Conservation (phyloP, 2,329 filamentous ascomycete species). For the Arthrinium phaeospermum region DNA sequence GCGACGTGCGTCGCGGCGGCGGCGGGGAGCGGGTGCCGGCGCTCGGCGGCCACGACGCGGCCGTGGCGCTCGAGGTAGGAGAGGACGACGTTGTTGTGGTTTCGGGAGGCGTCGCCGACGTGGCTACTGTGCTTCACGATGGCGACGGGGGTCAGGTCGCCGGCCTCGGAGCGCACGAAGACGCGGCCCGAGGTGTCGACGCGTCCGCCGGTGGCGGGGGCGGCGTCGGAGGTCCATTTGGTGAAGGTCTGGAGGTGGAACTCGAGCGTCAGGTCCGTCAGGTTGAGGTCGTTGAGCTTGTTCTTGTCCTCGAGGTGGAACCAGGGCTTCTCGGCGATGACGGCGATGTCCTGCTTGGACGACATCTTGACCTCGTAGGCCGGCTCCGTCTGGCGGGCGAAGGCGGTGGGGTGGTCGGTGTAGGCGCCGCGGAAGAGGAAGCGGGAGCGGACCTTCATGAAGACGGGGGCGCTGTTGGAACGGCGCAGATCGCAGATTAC, state of each 20-base stretch:
- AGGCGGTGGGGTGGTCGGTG: conserved; percentile 92
- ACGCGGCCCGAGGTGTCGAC: conserved; percentile 91
- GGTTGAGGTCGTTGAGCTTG: conserved; percentile 65
- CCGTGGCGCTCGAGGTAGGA: conserved; percentile 81
- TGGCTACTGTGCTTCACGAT: conserved; percentile 91
- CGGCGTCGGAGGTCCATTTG: conserved; percentile 74
- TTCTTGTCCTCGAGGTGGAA: conserved; percentile 84
- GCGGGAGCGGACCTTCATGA: conserved; percentile 95
- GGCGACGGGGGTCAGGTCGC: conserved; percentile 90
- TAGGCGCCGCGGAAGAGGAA: conserved; percentile 94
- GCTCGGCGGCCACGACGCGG: conserved; percentile 16
- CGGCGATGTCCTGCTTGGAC: conserved; percentile 86
- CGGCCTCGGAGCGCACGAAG: conserved; percentile 56
- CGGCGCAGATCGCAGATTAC: conserved; percentile 84
- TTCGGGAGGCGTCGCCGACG: conserved; percentile 71
- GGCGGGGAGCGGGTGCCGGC: background rate
- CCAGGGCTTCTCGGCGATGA: conserved; percentile 95
- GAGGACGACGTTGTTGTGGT: conserved; percentile 86
- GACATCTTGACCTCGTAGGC: conserved; percentile 87
- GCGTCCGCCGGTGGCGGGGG: conserved; percentile 78
- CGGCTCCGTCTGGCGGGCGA: conserved; percentile 92
- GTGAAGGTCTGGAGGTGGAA: conserved; percentile 92
- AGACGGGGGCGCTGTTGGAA: conserved; percentile 72
- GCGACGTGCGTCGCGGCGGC: background rate
- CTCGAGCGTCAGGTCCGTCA: conserved; percentile 72